Conservation (phyloP, 169 alveolate species). For the Sarcocystis neurona region DNA sequence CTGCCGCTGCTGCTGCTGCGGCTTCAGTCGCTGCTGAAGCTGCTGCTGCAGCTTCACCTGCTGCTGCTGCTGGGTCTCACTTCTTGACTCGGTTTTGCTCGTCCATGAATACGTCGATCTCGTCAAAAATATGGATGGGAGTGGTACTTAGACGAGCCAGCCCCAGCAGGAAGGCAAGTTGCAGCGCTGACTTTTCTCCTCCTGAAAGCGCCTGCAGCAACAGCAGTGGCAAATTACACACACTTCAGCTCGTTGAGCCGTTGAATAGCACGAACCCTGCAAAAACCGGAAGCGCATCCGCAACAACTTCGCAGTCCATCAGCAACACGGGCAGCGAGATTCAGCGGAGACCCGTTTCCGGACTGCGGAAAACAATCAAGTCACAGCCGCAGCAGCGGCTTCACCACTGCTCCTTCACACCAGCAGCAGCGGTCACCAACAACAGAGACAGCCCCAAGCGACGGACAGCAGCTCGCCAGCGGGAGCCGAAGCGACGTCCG, state of each 20-base stretch:
- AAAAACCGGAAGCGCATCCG: background rate
- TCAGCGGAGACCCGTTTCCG: too few relatives aligned
- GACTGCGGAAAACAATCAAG: too few relatives aligned
- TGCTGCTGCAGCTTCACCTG: background rate
- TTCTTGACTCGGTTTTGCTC: slow-evolving; percentile 40
- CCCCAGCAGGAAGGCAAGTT: slow-evolving; percentile 43
- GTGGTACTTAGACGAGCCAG: slow-evolving; percentile 19
- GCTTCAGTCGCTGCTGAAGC: background rate
- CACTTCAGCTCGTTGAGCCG: background rate
- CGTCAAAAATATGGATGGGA: slow-evolving; percentile 49
- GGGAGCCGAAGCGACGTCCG: too few relatives aligned
- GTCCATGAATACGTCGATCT: slow-evolving; percentile 58
- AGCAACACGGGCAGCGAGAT: too few relatives aligned
- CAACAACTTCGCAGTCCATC: background rate
- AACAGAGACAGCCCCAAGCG: too few relatives aligned
- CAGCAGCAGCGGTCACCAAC: too few relatives aligned
- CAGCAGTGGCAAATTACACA: background rate
- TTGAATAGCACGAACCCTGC: background rate
- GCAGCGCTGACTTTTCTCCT: slow-evolving; percentile 44
- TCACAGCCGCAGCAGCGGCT: too few relatives aligned
- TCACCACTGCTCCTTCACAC: too few relatives aligned
- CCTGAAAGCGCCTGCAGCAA: slow-evolving; percentile 35
- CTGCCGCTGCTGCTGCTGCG: background rate
- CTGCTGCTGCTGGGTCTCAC: background rate
- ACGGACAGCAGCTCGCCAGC: too few relatives aligned